Evolutionary conservation across 192 early-diverging fungal species (phyloP).

Genomic region (Allomyces javanicus): DNA sequence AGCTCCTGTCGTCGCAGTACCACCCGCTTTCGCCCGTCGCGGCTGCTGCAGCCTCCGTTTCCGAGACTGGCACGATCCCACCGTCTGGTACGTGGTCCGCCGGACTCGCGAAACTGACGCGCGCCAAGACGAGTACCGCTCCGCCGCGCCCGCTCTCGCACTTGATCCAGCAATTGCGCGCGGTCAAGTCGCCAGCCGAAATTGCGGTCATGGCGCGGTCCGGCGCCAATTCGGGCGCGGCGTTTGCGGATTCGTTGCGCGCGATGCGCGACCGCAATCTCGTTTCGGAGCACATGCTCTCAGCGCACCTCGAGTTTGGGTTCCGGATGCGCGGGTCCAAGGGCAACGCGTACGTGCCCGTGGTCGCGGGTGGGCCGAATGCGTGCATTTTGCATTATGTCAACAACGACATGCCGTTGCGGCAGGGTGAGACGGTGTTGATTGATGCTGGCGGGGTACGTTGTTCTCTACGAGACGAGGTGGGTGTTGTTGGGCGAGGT

Average conservation of each 20-base stretch:
- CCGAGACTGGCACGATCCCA: neutral
- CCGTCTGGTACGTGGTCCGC: neutral
- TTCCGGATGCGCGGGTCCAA: conserved; percentile 36
- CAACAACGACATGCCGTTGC: conserved; percentile 47
- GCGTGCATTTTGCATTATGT: conserved; percentile 92
- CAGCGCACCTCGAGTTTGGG: conserved; percentile 54
- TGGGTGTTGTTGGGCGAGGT: conserved; percentile 68
- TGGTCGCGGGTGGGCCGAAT: conserved; percentile 79
- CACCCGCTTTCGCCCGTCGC: conserved; percentile 5
- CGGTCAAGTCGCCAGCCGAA: conserved; percentile 62
- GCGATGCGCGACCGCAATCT: conserved; percentile 15
- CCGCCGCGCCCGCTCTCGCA: conserved; percentile 27
- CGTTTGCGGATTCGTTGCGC: conserved; percentile 26
- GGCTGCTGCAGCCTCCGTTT: conserved; percentile 1
- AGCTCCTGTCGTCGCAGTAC: neutral
- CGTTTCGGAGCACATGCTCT: conserved; percentile 50
- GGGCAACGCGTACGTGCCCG: conserved; percentile 79
- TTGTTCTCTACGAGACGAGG: conserved; percentile 20
- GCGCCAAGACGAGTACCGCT: conserved; percentile 10
- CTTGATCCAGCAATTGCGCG: conserved; percentile 48
- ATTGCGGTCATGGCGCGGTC: conserved; percentile 55
- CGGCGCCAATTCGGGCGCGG: conserved; percentile 53
- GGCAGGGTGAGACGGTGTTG: conserved; percentile 41
- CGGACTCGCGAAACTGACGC: conserved; percentile 10
- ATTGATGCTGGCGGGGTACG: conserved; percentile 62